Conservation (phyloP, 257 asterid genomes). For the Lycium barbarum region DNA sequence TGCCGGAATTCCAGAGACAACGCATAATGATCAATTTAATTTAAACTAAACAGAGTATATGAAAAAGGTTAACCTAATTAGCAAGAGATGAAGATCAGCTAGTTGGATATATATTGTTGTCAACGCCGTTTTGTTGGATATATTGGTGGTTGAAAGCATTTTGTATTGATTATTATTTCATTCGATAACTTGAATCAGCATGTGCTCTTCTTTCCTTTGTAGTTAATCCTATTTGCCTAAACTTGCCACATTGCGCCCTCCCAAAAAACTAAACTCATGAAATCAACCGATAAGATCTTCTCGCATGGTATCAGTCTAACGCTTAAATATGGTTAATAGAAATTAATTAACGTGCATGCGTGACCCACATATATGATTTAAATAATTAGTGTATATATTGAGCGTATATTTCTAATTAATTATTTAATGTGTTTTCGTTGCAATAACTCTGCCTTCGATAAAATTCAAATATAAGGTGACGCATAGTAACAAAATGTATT, state of each 20-base stretch:
- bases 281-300: neutral
- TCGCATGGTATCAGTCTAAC: neutral
- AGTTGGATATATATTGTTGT: neutral
- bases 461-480: neutral
- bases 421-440: neutral
- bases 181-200: neutral
- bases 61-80: constrained; percentile 11
- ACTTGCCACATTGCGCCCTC: constrained; percentile 16
- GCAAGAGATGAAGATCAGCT: constrained; percentile 27
- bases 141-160: neutral
- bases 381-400: neutral
- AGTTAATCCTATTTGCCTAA: neutral
- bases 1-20: neutral
- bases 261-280: neutral
- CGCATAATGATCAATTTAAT: neutral
- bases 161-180: neutral
- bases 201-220: neutral
- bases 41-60: neutral
- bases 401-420: neutral
- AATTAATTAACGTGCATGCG: neutral
- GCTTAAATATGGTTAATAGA: neutral
- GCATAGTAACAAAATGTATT: neutral
- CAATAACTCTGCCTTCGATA: neutral
- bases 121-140: neutral
- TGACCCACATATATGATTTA: neutral